Conservation (phyloP, 768 basidiomycete species). For the Rhodotorula taiwanensis region DNA sequence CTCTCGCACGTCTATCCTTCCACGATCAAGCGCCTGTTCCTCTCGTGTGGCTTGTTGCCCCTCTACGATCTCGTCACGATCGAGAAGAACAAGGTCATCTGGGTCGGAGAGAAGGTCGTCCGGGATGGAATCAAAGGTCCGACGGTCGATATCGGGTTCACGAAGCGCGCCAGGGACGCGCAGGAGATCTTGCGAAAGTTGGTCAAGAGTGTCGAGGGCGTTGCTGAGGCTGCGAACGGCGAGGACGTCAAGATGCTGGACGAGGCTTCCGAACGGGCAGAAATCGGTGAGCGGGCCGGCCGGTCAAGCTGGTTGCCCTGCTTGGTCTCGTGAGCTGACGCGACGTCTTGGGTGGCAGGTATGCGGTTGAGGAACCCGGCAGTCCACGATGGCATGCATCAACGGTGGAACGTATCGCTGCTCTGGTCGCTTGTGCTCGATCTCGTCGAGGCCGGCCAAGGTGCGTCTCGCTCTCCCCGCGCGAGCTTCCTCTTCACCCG, state of each 20-base stretch:
- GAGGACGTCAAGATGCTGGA: neutral
- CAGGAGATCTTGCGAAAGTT: constrained; percentile 6
- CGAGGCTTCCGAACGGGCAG: constrained; percentile 16
- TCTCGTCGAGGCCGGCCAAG: constrained; percentile 45
- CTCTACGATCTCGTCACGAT: constrained; percentile 58
- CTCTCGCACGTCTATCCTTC: constrained; percentile 44
- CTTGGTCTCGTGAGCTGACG: too few relatives aligned
- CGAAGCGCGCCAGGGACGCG: constrained; percentile 15
- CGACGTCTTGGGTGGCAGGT: constrained; percentile 56
- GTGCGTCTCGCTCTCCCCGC: constrained; percentile 61
- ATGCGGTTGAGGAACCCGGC: constrained; percentile 55
- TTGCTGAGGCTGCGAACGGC: neutral
- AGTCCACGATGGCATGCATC: constrained; percentile 54
- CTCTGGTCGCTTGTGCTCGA: constrained; percentile 33
- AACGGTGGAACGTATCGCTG: constrained; percentile 29
- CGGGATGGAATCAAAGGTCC: constrained; percentile 67
- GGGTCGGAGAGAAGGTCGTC: constrained; percentile 62
- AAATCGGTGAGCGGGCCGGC: constrained; percentile 28
- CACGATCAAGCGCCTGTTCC: constrained; percentile 59
- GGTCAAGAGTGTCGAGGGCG: constrained; percentile 40
- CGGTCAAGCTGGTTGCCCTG: too few relatives aligned
- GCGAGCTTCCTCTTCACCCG: constrained; percentile 48
- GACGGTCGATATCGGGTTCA: neutral
- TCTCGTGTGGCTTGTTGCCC: constrained; percentile 70
- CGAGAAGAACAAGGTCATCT: constrained; percentile 57